Evolutionary conservation across 495 filamentous ascomycete species (phyloP).

Genomic region (Aspergillus steynii): DNA sequence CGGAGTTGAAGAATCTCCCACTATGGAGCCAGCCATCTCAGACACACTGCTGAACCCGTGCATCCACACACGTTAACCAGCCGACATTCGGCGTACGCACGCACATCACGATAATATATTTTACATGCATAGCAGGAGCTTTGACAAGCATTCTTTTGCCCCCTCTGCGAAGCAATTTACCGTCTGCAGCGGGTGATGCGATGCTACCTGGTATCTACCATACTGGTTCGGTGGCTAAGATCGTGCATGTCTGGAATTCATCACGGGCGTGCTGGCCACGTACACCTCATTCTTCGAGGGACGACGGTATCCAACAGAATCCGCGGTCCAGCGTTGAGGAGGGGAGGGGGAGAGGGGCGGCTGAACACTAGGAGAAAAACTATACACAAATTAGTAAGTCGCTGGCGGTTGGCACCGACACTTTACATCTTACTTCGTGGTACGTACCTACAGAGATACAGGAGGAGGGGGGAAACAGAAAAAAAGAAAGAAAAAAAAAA

Average conservation of each 20-base stretch:
- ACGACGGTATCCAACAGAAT: background rate
- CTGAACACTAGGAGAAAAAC: background rate
- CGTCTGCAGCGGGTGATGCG: background rate
- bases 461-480: too few species aligned
- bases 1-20: background rate
- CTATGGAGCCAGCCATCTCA: background rate
- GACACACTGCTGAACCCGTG: background rate
- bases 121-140: slow-evolving; percentile 9
- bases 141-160: slow-evolving; percentile 4
- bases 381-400: slow-evolving; percentile 3
- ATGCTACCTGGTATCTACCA: background rate
- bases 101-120: slow-evolving; percentile 3
- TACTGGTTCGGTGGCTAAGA: background rate
- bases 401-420: background rate
- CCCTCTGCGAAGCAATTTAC: background rate
- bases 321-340: background rate
- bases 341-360: background rate
- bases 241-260: background rate
- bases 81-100: background rate
- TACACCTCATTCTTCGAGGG: background rate
- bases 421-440: background rate
- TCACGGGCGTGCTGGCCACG: background rate
- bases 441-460: too few species aligned
- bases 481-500: background rate
- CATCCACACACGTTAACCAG: background rate